Evolutionary conservation across 2,329 filamentous ascomycete genomes (phyloP), one percentile per base, ranked within the genome.

Genomic region (Calonectria montana): DNA sequence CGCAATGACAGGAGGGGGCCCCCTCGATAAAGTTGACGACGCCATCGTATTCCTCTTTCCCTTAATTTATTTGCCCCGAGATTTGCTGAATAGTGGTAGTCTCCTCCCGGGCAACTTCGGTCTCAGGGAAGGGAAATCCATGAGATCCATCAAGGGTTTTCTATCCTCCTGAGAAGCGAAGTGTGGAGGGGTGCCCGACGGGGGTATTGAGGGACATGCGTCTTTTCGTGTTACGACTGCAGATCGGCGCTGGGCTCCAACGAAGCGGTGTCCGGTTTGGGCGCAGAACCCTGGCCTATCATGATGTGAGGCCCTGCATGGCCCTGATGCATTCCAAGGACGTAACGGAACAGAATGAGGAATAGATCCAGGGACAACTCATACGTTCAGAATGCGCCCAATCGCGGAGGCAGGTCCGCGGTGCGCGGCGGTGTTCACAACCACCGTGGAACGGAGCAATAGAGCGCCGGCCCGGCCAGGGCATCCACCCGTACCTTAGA

Each of bases 251-350:
- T 65, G 69, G 68, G 66, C 74, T 69, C 47, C 70, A 70, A 70
- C 67, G 64, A 75, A 77, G 77, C 77, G 77, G 75, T 78, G 77
- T 77, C 77, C 45, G 72, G 65, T 57, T 62, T 53, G 41, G 65
- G 68, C 53, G 47, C 48, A 67, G 65, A 55, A 57, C 41, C 50
- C 53, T 39, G 47, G 27, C 69, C 69, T 71, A 71, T 70, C 63
- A 67, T 55, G 27, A 31, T 47, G 63, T 31, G 43, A 41, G 69
- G 18, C 59, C 55, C 39, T 47, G 69, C 69, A 71, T 71, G 37
- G 43, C 41, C 16, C 53, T 61, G 39, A 45, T 70, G 61, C 62
- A 59, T 37, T 67, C 47, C 63, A 63, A 47, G 47, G 61, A 67
- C 39, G 37, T 39, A 63, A 48, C 47, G 55, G 47, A 53, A n/a